Base-by-base conservation (phyloP, 73 alveolate species). In the Stentor coeruleus region DNA sequence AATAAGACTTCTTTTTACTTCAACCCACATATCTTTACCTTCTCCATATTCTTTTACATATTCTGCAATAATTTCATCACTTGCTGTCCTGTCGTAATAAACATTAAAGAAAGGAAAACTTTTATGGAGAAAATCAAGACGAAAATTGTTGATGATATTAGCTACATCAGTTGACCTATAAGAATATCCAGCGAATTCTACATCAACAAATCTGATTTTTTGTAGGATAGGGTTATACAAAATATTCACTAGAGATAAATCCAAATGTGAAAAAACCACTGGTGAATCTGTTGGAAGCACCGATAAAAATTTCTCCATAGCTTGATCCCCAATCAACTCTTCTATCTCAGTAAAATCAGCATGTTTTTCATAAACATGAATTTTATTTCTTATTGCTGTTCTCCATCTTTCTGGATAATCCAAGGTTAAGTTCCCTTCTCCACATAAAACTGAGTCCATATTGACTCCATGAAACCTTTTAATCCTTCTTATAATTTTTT, bases 11-110 rank as follows among this genome's bases (percentile, higher is more conserved):
- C 37, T 20, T 2, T 66, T 66, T 26, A 66, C 39, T 33, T 66
- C 79, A 20, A 66, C 79, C 79, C 79, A 66, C 39, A 66, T 26
- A 20, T 66, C 79, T 1, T 20, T 31, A 26, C 79, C 79, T 66
- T 66, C 79, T 33, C 79, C 79, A 66, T 66, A 66, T 28, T 37
- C 36, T 33, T 15, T 26, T 0, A 66, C 79, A 66, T 66, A 66
- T 20, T 31, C 40, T 33, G n/a, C 39, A 20, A 66, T 31, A 20
- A 66, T 26, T 66, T 20, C 36, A 33, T 66, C 39, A 33, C 40
- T 66, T 0, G 79, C 42, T 26, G n/a, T 33, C 14, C n/a, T 14
- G n/a, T 66, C 79, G n/a, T 66, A 37, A 31, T 40, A 66, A 40
- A 20, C 11, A 28, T 33, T 66, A 26, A 20, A 66, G 33, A 20